Evolutionary conservation across 768 basidiomycete species (phyloP).

Genomic region (Mycena latifolia): DNA sequence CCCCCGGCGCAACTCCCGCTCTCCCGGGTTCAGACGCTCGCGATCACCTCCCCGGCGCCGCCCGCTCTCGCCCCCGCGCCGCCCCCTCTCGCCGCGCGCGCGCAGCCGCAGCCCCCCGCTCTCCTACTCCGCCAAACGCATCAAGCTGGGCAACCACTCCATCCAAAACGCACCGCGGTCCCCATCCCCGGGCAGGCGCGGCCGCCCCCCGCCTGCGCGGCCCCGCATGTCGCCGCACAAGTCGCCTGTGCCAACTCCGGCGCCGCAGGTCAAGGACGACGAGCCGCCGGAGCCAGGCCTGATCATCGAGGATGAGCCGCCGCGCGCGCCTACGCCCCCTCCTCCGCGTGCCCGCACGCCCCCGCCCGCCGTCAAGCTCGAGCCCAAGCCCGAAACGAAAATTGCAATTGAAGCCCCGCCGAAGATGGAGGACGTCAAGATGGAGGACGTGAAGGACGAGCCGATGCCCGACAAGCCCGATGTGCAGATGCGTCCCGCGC

Average conservation of each 20-base stretch:
- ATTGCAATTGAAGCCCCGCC: neutral
- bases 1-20: constrained; percentile 23
- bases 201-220: neutral
- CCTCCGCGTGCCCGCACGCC: constrained; percentile 14
- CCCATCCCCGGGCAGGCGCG: constrained; percentile 10
- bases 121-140: constrained; percentile 20
- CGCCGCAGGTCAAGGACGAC: constrained; percentile 3
- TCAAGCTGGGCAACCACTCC: constrained; percentile 30
- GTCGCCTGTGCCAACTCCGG: neutral
- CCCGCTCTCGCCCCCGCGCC: neutral
- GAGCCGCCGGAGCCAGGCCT: constrained; percentile 23
- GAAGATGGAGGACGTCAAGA: constrained; percentile 9
- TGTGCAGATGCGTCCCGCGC: neutral
- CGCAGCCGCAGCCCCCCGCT: constrained; percentile 33
- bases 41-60: constrained; percentile 30
- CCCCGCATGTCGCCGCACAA: constrained; percentile 10
- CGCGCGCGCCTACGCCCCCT: constrained; percentile 3
- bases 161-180: constrained; percentile 5
- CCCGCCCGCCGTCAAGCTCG: constrained; percentile 4
- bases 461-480: constrained; percentile 2
- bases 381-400: constrained; percentile 1
- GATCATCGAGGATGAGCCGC: constrained; percentile 24
- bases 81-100: constrained; percentile 7
- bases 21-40: no score
- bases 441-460: neutral